Percentiles rank a stretch among this genome's conserved stretches.
Evolutionary conservation across 768 basidiomycete species (phyloP).

Genomic region (Tubosaeta sp.): DNA sequence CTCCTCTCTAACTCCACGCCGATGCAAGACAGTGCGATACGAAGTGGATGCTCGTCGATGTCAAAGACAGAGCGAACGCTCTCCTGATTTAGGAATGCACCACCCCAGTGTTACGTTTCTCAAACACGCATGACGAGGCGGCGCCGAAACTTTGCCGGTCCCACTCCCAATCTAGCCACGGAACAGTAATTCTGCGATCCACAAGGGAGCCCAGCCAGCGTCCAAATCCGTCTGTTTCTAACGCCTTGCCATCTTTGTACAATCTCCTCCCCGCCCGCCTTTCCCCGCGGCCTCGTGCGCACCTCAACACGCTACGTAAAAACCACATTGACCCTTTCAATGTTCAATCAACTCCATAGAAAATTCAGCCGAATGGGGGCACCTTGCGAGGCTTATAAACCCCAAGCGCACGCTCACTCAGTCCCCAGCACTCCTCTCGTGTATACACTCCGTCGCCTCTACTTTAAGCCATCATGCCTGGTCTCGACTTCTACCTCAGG

Average conservation of each 20-base stretch:
- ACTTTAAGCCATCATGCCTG: constrained; percentile 27
- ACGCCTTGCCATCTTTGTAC: constrained; percentile 4
- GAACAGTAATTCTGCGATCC: constrained; percentile 1
- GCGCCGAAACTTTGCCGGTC: constrained; percentile 3
- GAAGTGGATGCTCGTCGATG: too few species aligned
- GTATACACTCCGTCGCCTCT: constrained; percentile 7
- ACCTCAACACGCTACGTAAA: background rate
- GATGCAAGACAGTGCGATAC: too few species aligned
- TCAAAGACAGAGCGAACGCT: background rate
- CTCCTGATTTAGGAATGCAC: background rate
- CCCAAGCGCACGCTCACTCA: background rate
- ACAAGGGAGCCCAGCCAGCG: too few species aligned
- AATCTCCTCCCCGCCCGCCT: background rate
- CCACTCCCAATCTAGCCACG: constrained; percentile 5
- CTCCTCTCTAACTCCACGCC: background rate
- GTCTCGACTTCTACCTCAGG: constrained; percentile 32
- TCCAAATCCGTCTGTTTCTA: background rate
- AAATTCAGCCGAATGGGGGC: constrained; percentile 10
- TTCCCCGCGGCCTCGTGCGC: background rate
- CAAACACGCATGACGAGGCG: background rate
- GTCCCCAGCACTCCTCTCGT: constrained; percentile 9
- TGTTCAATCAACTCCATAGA: background rate
- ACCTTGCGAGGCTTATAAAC: constrained; percentile 22
- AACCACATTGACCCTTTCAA: background rate
- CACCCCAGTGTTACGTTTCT: background rate